Evolutionary conservation across 2,329 filamentous ascomycete genomes (phyloP).

Genomic region (Penicillium sp.): DNA sequence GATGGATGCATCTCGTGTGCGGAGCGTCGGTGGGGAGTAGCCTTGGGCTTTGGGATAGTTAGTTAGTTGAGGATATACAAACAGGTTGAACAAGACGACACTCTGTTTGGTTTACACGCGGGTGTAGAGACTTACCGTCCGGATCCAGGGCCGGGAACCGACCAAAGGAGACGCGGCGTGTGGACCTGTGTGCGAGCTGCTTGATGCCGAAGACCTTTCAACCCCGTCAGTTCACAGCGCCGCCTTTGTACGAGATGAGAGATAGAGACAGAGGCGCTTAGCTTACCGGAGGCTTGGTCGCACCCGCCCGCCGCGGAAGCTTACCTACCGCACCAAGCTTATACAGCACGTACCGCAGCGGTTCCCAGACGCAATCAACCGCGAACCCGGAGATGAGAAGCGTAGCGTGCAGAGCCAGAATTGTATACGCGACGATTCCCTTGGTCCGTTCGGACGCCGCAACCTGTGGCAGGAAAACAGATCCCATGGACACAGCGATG

Average conservation of each 20-base stretch:
- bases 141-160: constrained; percentile 7
- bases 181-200: constrained; percentile 11
- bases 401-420: not conserved
- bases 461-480: not conserved
- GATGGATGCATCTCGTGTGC: not conserved
- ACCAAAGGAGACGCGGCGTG: constrained; percentile 9
- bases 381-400: not conserved
- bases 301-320: not conserved
- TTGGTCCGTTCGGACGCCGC: not conserved
- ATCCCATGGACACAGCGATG: not conserved
- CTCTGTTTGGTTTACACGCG: not conserved
- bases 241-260: not conserved
- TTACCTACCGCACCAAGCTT: not conserved
- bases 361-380: not conserved
- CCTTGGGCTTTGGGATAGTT: not conserved
- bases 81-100: not conserved
- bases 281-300: not conserved
- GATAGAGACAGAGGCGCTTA: not conserved
- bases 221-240: too few relatives aligned
- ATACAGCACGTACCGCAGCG: not conserved
- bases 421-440: not conserved
- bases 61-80: not conserved
- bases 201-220: constrained; percentile 11
- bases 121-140: not conserved
- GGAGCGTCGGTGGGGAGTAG: not conserved